These are phyloP conservation scores for Jamesozyma hellenica DNA, from an alignment of 805 yeast genomes.

Conservation along the genomic window DNA sequence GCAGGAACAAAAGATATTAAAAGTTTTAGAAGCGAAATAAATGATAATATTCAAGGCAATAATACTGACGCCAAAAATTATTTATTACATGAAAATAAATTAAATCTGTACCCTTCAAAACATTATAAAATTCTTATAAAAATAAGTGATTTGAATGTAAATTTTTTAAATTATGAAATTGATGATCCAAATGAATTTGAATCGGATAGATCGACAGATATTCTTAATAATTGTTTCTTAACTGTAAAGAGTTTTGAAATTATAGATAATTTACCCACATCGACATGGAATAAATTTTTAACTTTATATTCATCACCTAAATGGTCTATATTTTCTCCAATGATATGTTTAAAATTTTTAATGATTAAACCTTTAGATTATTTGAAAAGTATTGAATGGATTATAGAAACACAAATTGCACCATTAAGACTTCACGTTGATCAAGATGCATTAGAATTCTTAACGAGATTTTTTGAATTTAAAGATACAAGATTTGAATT, in stretches of 20 bases:
- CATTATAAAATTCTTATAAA: conserved; percentile 50
- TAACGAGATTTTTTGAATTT: conserved; percentile 72
- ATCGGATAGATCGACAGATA: conserved; percentile 31
- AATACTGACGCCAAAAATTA: conserved; percentile 11
- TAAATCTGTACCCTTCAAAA: conserved; percentile 57
- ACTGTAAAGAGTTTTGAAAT: conserved; percentile 47
- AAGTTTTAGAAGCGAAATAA: conserved; percentile 42
- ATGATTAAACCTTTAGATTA: conserved; percentile 55
- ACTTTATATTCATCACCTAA: conserved; percentile 60
- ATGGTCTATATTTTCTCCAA: conserved; percentile 49
- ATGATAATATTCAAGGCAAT: conserved; percentile 38
- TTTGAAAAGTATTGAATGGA: conserved; percentile 60
- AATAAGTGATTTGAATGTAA: conserved; percentile 41
- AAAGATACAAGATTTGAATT: conserved; percentile 59
- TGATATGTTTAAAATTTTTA: conserved; percentile 44
- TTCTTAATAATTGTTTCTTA: conserved; percentile 41
- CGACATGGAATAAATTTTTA: conserved; percentile 83
- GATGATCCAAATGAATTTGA: conserved; percentile 35
- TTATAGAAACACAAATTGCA: conserved; percentile 41
- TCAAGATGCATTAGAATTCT: conserved; percentile 84
- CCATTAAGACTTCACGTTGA: conserved; percentile 83
- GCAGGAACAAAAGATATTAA: conserved; percentile 40
- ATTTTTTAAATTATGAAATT: conserved; percentile 36
- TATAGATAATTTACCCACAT: conserved; percentile 69
- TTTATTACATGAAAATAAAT: conserved; percentile 19